Evolutionary conservation across 2,329 filamentous ascomycete genomes (phyloP).

Genomic region (Ustulina deusta): DNA sequence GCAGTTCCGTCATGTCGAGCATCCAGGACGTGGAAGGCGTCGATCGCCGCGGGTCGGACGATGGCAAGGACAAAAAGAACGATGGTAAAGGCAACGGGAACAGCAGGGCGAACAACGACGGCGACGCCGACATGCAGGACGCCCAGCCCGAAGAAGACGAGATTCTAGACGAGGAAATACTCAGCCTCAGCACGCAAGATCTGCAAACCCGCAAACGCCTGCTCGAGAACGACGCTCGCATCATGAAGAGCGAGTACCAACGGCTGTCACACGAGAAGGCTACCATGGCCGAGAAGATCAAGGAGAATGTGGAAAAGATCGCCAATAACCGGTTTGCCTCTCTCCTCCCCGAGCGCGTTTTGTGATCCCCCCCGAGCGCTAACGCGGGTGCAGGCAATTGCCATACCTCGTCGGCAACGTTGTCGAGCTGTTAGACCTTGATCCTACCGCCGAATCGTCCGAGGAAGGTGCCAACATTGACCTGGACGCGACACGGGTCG

Average conservation of each 20-base stretch:
- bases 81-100: slow-evolving; percentile 65
- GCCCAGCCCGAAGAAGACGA: slow-evolving; percentile 80
- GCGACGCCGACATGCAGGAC: slow-evolving; percentile 93
- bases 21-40: slow-evolving; percentile 45
- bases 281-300: slow-evolving; percentile 98
- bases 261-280: slow-evolving; percentile 94
- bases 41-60: slow-evolving; percentile 48
- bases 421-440: slow-evolving; percentile 94
- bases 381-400: slow-evolving; percentile 76
- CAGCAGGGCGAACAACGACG: slow-evolving; percentile 70
- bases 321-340: slow-evolving; percentile 89
- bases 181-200: slow-evolving; percentile 92
- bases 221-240: slow-evolving; percentile 96
- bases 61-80: slow-evolving; percentile 65
- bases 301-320: slow-evolving; percentile 99
- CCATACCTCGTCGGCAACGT: slow-evolving; percentile 99
- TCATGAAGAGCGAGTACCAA: slow-evolving; percentile 98
- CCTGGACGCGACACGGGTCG: slow-evolving; percentile 93
- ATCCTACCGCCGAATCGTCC: slow-evolving; percentile 93
- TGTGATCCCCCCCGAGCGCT: slow-evolving; percentile 19
- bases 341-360: background rate
- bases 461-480: slow-evolving; percentile 99
- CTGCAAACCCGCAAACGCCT: slow-evolving; percentile 91
- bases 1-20: slow-evolving; percentile 49
- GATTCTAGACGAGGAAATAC: slow-evolving; percentile 91